phyloP scores from a whole-genome alignment of 2,329 filamentous ascomycete genomes.

The Microascus cirrosus region DNA sequence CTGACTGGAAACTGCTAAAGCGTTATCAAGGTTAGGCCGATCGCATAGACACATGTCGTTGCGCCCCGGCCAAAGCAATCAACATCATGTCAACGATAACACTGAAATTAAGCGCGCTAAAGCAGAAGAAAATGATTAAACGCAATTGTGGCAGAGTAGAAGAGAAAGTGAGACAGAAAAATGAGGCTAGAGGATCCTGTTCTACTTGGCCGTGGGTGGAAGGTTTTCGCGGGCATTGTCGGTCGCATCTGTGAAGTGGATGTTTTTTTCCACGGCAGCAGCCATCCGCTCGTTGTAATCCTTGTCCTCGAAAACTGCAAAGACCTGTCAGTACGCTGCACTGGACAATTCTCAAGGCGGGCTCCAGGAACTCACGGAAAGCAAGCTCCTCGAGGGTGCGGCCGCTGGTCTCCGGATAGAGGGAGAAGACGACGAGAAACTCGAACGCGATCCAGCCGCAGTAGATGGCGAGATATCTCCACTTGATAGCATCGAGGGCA shows the following conservation, averaged over 20 bases:
- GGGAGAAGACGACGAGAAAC: constrained; percentile 54
- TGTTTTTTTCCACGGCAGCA: not conserved
- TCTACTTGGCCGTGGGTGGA: constrained; percentile 6
- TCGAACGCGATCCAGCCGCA: constrained; percentile 30
- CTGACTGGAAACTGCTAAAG: too few relatives aligned
- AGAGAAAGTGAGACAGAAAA: too few relatives aligned
- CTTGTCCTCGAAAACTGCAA: not conserved
- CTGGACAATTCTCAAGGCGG: too few relatives aligned
- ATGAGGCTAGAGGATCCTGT: not conserved
- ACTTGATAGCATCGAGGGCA: constrained; percentile 23
- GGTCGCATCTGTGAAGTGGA: not conserved
- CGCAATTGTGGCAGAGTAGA: too few relatives aligned
- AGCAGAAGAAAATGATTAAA: too few relatives aligned
- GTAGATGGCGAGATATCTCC: constrained; percentile 31
- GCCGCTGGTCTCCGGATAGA: constrained; percentile 74
- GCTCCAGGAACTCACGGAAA: constrained; percentile 2
- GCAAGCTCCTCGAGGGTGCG: constrained; percentile 12
- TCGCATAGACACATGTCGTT: too few relatives aligned
- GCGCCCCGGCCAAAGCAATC: too few relatives aligned
- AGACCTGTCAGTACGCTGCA: not conserved
- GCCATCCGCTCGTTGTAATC: not conserved
- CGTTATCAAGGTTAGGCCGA: too few relatives aligned
- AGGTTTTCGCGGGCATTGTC: not conserved
- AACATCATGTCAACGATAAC: too few relatives aligned
- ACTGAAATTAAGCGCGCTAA: too few relatives aligned